Evolutionary conservation across 1,139 yeast species (phyloP), one percentile per base, ranked within the genome.

Genomic region (Torulaspora pretoriensis): DNA sequence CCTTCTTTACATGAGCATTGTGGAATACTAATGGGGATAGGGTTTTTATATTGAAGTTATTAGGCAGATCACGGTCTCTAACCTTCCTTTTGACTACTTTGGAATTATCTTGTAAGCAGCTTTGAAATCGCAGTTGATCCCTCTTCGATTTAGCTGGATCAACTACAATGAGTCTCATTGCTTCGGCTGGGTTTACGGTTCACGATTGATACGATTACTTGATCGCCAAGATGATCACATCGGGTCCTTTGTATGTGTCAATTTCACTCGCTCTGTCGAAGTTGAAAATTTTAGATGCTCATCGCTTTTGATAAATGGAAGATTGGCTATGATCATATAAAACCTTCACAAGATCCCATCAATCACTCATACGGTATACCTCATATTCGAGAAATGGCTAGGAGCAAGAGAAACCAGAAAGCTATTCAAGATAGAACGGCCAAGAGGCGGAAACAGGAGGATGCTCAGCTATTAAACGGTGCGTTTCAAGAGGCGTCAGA

Each of bases 391-490:
- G 8, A 8, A 27, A 61, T 63, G 67, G 65, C 58, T 3, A 52
- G 52, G 35, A 51, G 47, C 31, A 62, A 59, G 45, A 59, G 63
- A 48, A 47, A 57, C 2, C 57, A 57, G 44, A 43, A 48, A 38
- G 47, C 52, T 12, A 57, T 59, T 25, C 55, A 58, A 45, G 58
- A 55, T 34, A 57, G 64, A 42, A 55, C 62, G 10, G 61, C 60
- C 5, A 62, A 76, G 53, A 78, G 78, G 61, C 74, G 73, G 58
- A 70, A 73, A 45, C 75, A 73, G 35, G 77, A 74, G 51, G 88
- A 83, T 50, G 57, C 67, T 0, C 59, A 66, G 47, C 69, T 83
- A 30, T 64, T 69, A 4, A 54, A 69, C 16, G 83, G 84, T 0
- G 55, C 75, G 8, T 75, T 77, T 50, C 58, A 60, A 35, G 57